A percentile compares a stretch with the other conserved stretches of the same genome.
Evolutionary conservation across 345 rosid genomes (phyloP).

Genomic region (Salix koriyanagi): DNA sequence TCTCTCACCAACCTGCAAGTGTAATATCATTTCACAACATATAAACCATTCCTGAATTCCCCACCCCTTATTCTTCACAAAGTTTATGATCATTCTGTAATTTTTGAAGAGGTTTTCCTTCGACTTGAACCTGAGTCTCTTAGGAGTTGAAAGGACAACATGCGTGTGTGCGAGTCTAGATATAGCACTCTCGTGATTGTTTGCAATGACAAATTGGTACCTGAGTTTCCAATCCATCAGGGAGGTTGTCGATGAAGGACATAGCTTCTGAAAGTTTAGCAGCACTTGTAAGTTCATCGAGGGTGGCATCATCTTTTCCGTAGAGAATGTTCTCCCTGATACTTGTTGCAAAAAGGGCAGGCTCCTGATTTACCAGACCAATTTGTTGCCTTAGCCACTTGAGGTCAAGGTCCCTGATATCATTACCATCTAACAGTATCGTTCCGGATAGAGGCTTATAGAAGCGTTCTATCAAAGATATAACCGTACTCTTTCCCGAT

Average conservation of each 20-base stretch:
- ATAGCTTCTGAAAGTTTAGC: slow-evolving; percentile 88
- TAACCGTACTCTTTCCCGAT: slow-evolving; percentile 84
- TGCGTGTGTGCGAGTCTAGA: too few relatives aligned
- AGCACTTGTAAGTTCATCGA: slow-evolving; percentile 62
- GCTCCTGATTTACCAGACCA: slow-evolving; percentile 92
- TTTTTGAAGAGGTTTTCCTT: too few relatives aligned
- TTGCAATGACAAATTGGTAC: slow-evolving; percentile 21
- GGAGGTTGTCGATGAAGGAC: slow-evolving; percentile 79
- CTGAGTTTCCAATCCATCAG: slow-evolving; percentile 92
- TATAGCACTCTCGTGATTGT: too few relatives aligned
- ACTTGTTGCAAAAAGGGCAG: slow-evolving; percentile 78
- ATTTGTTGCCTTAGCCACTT: slow-evolving; percentile 82
- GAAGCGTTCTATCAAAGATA: slow-evolving; percentile 86
- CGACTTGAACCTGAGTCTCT: too few relatives aligned
- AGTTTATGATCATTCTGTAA: too few relatives aligned
- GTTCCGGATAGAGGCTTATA: slow-evolving; percentile 73
- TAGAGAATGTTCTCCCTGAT: slow-evolving; percentile 84
- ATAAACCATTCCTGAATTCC: too few relatives aligned
- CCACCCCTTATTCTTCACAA: too few relatives aligned
- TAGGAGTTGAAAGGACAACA: too few relatives aligned
- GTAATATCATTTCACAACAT: neutral
- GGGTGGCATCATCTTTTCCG: slow-evolving; percentile 74
- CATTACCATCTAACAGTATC: slow-evolving; percentile 56
- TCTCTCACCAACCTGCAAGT: slow-evolving; percentile 81
- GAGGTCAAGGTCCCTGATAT: slow-evolving; percentile 59